Evolutionary conservation across 139 green algal genomes (phyloP).

Genomic region (Tetradesmus obliquus): DNA sequence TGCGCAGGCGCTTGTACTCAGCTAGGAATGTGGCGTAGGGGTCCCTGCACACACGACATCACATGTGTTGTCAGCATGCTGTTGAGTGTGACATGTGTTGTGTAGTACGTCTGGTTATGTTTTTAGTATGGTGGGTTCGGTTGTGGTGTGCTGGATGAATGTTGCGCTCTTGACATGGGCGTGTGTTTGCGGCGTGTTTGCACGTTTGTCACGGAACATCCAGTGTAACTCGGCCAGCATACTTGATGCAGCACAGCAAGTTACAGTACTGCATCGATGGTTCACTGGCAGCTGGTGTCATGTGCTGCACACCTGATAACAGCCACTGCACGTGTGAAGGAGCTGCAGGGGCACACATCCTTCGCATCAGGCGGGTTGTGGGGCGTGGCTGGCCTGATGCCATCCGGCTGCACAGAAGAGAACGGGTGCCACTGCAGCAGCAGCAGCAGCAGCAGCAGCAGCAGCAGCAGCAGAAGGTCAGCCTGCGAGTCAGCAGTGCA

Average conservation of each 20-base stretch:
- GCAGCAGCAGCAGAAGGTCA: background rate
- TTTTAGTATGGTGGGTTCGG: no score
- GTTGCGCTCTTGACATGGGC: no score
- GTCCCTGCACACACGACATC: background rate
- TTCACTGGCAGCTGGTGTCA: background rate
- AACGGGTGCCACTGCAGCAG: conserved; percentile 6
- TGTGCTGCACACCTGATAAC: background rate
- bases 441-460: background rate
- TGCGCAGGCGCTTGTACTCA: background rate
- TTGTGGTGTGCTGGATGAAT: no score
- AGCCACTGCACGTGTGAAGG: background rate
- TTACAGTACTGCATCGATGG: background rate
- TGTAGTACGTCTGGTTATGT: no score
- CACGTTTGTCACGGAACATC: no score
- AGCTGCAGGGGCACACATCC: background rate
- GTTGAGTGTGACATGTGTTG: no score
- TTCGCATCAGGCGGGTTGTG: background rate
- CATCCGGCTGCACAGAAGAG: background rate
- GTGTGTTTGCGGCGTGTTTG: no score
- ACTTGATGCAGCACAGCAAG: background rate
- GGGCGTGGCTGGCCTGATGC: background rate
- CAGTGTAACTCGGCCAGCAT: no score
- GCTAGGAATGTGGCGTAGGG: background rate
- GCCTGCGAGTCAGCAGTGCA: background rate
- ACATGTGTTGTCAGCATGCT: background rate